phyloP scores from a whole-genome alignment of 2,329 filamentous ascomycete species.

The Trichophyton schoenleinii region DNA sequence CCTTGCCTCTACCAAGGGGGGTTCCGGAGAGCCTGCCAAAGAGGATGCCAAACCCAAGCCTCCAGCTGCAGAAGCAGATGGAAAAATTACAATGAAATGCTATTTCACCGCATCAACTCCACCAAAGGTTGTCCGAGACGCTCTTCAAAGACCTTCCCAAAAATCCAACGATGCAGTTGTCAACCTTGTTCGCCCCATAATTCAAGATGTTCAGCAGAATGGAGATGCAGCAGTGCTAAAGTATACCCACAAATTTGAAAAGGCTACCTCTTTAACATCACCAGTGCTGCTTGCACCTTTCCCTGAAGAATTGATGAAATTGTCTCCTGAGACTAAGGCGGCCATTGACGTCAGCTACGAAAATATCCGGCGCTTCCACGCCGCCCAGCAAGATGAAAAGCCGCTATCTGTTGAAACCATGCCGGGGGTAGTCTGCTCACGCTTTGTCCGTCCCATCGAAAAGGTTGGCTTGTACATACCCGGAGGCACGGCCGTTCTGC shows the following conservation, averaged over 20 bases:
- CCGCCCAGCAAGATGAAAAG: slow-evolving; percentile 75
- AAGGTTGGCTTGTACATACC: slow-evolving; percentile 93
- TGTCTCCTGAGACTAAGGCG: slow-evolving; percentile 68
- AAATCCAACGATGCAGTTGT: slow-evolving; percentile 90
- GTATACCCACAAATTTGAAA: slow-evolving; percentile 97
- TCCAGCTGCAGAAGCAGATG: slow-evolving; percentile 38
- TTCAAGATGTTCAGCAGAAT: slow-evolving; percentile 68
- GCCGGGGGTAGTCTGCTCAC: slow-evolving; percentile 89
- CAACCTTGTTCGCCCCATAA: slow-evolving; percentile 80
- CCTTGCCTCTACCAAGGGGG: slow-evolving; percentile 29
- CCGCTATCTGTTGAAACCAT: slow-evolving; percentile 85
- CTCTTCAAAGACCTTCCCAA: slow-evolving; percentile 79
- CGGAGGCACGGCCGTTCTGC: slow-evolving; percentile 90
- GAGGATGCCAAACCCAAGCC: slow-evolving; percentile 29
- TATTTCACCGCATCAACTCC: slow-evolving; percentile 56
- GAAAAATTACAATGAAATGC: slow-evolving; percentile 68
- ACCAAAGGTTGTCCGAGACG: slow-evolving; percentile 54
- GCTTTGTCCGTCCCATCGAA: slow-evolving; percentile 85
- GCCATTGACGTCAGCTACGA: slow-evolving; percentile 92
- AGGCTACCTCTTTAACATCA: slow-evolving; percentile 78
- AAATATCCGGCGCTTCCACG: slow-evolving; percentile 90
- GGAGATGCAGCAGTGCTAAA: slow-evolving; percentile 81
- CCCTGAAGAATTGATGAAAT: slow-evolving; percentile 69
- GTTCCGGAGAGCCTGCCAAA: slow-evolving; percentile 22
- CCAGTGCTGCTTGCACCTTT: slow-evolving; percentile 87